Evolutionary conservation across 345 rosid species (phyloP), one percentile per base, ranked within the genome.

Genomic region (Lagerstroemia speciosa): DNA sequence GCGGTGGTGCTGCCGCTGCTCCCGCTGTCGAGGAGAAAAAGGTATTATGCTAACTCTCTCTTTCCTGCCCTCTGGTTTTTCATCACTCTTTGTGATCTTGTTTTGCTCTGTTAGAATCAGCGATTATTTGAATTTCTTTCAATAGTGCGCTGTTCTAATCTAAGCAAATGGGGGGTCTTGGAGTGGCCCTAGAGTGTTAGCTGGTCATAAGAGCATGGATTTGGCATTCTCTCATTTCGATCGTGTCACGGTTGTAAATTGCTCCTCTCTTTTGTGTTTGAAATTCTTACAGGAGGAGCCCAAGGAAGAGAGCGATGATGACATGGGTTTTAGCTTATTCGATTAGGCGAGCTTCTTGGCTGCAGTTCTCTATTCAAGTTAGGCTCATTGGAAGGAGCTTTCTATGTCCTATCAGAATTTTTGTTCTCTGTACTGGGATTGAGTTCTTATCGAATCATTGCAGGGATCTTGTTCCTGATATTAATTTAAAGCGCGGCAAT

Each of bases 11-110:
- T 0, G 76, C 78, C 1, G 82, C 89, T 2, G 79, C 81, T 26
- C 79, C 89, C 0, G 78, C 77, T 61, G 81, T 11, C 5, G 85
- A 79, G 67, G 86, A 75, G 73, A 77, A 86, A 68, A 80, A 84
- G 82, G 78, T 75, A 30, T 26, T 3, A 5, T 22, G 1, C 27
- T 14, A 29, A 2, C 8, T 20, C 33, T 57, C 63, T 10, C 1
- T 48, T 48, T 19, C n/a, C 55, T 8, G 55, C 8, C 26, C 55
- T 6, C 6, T 20, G 24, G 20, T 48, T 48, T 48, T 48, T 3
- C 55, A 48, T 19, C 24, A 22, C 8, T 8, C 20, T 1, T 48
- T 17, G 26, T 48, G 24, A 5, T 41, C 6, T 19, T 48, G 7
- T 19, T 16, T 14, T 41, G 11, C 14, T 8, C 15, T 41, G 14